phyloP scores from a whole-genome alignment of 495 filamentous ascomycete genomes.

The Aspergillus sclerotiicarbonarius region DNA sequence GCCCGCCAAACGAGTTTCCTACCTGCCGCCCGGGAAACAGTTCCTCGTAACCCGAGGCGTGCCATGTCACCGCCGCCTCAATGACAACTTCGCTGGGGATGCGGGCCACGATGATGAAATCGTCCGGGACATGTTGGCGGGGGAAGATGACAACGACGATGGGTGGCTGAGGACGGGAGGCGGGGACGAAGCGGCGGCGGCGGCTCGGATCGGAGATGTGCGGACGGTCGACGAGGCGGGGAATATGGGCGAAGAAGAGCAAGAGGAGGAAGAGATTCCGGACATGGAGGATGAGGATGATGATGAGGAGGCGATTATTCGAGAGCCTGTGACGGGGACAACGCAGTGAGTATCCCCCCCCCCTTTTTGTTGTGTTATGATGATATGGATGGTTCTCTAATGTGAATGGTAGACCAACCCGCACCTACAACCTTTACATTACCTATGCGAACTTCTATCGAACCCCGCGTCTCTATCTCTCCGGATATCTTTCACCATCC shows the following conservation, averaged over 20 bases:
- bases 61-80: conserved; percentile 84
- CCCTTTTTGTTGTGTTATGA: background rate
- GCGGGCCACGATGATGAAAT: conserved; percentile 80
- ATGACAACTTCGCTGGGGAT: conserved; percentile 88
- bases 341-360: conserved; percentile 59
- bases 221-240: conserved; percentile 82
- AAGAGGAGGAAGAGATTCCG: conserved; percentile 85
- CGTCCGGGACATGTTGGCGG: conserved; percentile 72
- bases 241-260: conserved; percentile 67
- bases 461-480: conserved; percentile 92
- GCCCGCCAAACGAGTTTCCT: conserved; percentile 68
- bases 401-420: conserved; percentile 58
- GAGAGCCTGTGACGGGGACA: conserved; percentile 62
- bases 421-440: conserved; percentile 97
- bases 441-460: conserved; percentile 96
- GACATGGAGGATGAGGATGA: conserved; percentile 99
- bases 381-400: no score
- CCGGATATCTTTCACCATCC: conserved; percentile 78
- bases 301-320: conserved; percentile 95
- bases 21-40: conserved; percentile 90
- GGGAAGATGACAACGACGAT: conserved; percentile 67
- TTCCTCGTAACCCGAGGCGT: conserved; percentile 93
- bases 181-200: conserved; percentile 40
- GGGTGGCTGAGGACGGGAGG: conserved; percentile 91
- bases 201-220: conserved; percentile 73